Percentiles rank a stretch among this genome's conserved stretches.
Conservation (phyloP, 2,329 filamentous ascomycete genomes). For the Dichotomopilus funicola region DNA sequence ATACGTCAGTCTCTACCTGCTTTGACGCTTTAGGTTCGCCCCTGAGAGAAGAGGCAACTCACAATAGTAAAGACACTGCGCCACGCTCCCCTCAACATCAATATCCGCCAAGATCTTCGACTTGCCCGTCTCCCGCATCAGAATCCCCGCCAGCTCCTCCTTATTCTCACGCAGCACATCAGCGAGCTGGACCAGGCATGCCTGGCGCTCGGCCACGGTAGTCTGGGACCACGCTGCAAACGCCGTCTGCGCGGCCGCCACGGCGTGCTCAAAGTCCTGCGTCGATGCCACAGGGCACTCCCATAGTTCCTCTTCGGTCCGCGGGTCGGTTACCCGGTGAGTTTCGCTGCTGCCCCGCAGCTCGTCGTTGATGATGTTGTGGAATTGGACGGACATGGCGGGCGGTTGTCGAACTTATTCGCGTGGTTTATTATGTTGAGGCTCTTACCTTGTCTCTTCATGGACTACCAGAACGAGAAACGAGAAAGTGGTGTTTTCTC, state of each 20-base stretch:
- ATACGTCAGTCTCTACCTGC: no score
- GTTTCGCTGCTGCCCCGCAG: conserved; percentile 28
- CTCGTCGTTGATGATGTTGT: conserved; percentile 41
- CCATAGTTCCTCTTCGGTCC: conserved; percentile 39
- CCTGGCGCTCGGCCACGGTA: conserved; percentile 34
- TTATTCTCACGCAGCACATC: conserved; percentile 35
- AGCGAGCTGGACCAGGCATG: conserved; percentile 29
- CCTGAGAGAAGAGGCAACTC: no score
- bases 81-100: conserved; percentile 33
- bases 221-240: conserved; percentile 42
- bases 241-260: conserved; percentile 39
- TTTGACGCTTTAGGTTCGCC: no score
- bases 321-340: conserved; percentile 38
- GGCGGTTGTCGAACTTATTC: neutral
- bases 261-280: conserved; percentile 40
- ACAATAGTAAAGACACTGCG: conserved; percentile 33
- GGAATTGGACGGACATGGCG: conserved; percentile 29
- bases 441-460: neutral
- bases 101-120: conserved; percentile 32
- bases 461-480: no score
- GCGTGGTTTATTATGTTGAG: neutral
- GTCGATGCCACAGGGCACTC: conserved; percentile 38
- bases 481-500: no score
- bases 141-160: conserved; percentile 38
- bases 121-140: conserved; percentile 47